phyloP scores from a whole-genome alignment of 345 rosid species.

The Hibiscus trionum region DNA sequence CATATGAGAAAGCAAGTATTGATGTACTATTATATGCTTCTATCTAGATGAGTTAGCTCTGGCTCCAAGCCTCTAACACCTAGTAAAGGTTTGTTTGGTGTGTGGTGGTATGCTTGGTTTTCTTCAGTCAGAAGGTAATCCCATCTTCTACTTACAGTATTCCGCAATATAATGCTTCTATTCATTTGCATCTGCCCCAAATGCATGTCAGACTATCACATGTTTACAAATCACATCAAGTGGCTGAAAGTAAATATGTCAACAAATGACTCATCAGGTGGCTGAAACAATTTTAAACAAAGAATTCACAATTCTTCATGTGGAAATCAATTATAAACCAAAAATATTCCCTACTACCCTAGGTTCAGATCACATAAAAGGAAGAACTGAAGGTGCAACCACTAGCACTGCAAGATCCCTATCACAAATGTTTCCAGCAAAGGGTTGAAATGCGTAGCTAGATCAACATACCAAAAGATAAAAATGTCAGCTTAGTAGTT shows the following conservation, averaged over 20 bases:
- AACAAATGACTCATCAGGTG: no score
- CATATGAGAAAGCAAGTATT: slow-evolving; percentile 10
- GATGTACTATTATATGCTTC: not conserved
- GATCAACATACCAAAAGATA: slow-evolving; percentile 1
- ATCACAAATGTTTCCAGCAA: not conserved
- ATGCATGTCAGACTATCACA: not conserved
- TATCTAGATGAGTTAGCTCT: not conserved
- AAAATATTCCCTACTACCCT: not conserved
- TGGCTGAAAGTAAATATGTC: no score
- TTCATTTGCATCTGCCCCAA: not conserved
- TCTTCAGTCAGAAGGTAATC: not conserved
- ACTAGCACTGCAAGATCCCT: not conserved
- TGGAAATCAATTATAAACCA: not conserved
- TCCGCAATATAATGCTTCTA: not conserved
- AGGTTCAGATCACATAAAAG: not conserved
- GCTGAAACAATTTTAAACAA: not conserved
- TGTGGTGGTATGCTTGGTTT: not conserved
- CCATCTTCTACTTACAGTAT: not conserved
- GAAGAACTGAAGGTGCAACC: not conserved
- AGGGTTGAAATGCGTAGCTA: slow-evolving; percentile 2
- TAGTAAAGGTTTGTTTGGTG: not conserved
- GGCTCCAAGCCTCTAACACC: not conserved
- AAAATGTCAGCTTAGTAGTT: not conserved
- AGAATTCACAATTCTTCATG: not conserved
- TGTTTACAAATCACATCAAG: not conserved